These are phyloP conservation scores for Mycena leptocephala DNA, from an alignment of 768 basidiomycete genomes.

Conservation along the genomic window DNA sequence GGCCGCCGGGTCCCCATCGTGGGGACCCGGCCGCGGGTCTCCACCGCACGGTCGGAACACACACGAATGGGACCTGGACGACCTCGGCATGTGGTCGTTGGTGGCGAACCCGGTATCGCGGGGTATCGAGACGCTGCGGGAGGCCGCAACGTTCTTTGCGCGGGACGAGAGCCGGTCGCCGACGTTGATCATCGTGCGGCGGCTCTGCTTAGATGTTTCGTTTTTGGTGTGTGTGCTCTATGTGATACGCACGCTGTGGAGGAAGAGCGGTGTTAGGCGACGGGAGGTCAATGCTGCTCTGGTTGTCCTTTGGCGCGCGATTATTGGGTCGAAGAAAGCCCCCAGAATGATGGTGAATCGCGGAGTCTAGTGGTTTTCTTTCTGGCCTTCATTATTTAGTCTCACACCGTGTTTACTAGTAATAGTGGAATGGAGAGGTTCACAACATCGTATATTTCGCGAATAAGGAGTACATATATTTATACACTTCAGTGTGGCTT, in stretches of 20 bases:
- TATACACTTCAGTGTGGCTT: constrained; percentile 24
- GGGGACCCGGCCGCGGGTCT: constrained; percentile 59
- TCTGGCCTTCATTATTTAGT: not conserved
- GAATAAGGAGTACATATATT: constrained; percentile 27
- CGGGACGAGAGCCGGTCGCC: constrained; percentile 76
- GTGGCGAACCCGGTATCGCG: constrained; percentile 77
- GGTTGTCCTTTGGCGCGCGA: constrained; percentile 77
- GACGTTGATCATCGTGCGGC: constrained; percentile 76
- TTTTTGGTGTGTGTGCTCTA: constrained; percentile 80
- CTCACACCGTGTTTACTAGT: not conserved
- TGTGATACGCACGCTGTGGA: constrained; percentile 75
- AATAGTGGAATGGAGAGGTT: not conserved
- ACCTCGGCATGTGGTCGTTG: constrained; percentile 88
- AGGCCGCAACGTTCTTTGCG: constrained; percentile 72
- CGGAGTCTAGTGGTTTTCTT: constrained; percentile 54
- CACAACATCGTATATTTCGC: constrained; percentile 14
- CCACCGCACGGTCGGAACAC: constrained; percentile 53
- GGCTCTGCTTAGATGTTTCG: constrained; percentile 84
- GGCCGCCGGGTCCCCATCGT: constrained; percentile 56
- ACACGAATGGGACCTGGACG: constrained; percentile 79
- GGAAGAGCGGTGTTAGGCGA: constrained; percentile 77
- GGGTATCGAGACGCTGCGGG: constrained; percentile 63
- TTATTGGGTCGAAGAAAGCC: constrained; percentile 68
- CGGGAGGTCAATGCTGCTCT: constrained; percentile 80
- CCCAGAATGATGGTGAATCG: constrained; percentile 66